Evolutionary conservation across 2,329 filamentous ascomycete genomes (phyloP).

Genomic region (Canariomyces notabilis): DNA sequence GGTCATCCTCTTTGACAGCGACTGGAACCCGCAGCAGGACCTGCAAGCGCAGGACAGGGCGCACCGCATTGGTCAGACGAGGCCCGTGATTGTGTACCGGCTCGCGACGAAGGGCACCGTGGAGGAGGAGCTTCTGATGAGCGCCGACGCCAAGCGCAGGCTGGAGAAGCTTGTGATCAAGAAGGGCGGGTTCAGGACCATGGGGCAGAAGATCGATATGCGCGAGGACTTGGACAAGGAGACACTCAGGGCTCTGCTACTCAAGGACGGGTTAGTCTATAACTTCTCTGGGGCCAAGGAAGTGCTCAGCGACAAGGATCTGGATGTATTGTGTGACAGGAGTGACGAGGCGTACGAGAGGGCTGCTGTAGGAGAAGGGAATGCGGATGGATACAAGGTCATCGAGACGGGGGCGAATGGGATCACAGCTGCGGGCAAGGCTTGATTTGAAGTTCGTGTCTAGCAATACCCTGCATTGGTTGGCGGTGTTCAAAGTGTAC

Average conservation of each 20-base stretch:
- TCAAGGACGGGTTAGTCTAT: slow-evolving; percentile 67
- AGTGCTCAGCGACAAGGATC: slow-evolving; percentile 69
- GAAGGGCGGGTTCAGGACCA: slow-evolving; percentile 76
- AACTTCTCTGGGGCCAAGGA: slow-evolving; percentile 54
- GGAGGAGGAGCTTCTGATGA: slow-evolving; percentile 79
- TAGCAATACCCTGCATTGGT: not conserved
- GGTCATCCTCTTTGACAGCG: slow-evolving; percentile 79
- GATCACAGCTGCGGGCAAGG: slow-evolving; percentile 32
- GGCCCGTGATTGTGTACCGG: slow-evolving; percentile 87
- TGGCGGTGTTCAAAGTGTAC: not conserved
- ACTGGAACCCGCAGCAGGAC: slow-evolving; percentile 97
- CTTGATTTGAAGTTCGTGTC: not conserved
- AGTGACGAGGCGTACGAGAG: slow-evolving; percentile 59
- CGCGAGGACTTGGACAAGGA: slow-evolving; percentile 55
- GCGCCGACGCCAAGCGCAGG: slow-evolving; percentile 84
- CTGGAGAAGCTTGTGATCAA: slow-evolving; percentile 94
- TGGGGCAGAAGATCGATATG: slow-evolving; percentile 55
- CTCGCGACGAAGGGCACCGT: slow-evolving; percentile 91
- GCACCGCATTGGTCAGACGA: slow-evolving; percentile 88
- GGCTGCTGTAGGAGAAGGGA: slow-evolving; percentile 73
- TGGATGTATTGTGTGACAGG: slow-evolving; percentile 67
- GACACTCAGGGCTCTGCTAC: slow-evolving; percentile 54
- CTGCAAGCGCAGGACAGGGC: slow-evolving; percentile 93
- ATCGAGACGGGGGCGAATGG: slow-evolving; percentile 67
- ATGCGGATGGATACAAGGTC: slow-evolving; percentile 66